phyloP scores from a whole-genome alignment of 768 basidiomycete species.

The Boletus sp. region DNA sequence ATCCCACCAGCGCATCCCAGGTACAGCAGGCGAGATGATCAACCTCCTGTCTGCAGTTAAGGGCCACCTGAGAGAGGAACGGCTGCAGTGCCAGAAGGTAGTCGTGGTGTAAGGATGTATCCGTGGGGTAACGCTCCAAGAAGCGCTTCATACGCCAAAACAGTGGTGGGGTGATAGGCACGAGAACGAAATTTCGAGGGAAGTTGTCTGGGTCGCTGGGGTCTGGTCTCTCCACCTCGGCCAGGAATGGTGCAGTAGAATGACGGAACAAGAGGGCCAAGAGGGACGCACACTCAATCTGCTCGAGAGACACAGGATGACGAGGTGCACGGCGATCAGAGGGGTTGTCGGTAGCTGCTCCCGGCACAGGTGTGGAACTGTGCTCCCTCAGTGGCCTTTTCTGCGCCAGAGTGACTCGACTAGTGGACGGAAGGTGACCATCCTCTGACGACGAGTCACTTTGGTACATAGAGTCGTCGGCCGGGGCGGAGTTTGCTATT shows the following conservation, averaged over 20 bases:
- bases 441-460: conserved; percentile 32
- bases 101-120: conserved; percentile 78
- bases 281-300: conserved; percentile 69
- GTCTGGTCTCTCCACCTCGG: conserved; percentile 31
- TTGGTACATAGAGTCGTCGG: conserved; percentile 33
- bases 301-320: conserved; percentile 48
- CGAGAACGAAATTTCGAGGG: conserved; percentile 28
- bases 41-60: conserved; percentile 67
- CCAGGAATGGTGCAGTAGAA: conserved; percentile 56
- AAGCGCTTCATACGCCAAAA: conserved; percentile 62
- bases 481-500: conserved; percentile 13
- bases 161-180: conserved; percentile 41
- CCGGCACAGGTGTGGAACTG: conserved; percentile 23
- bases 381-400: conserved; percentile 27
- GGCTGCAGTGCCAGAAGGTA: conserved; percentile 68
- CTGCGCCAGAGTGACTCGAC: conserved; percentile 12
- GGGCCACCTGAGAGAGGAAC: conserved; percentile 69
- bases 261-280: conserved; percentile 60
- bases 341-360: conserved; percentile 16
- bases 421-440: conserved; percentile 33
- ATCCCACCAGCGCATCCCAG: conserved; percentile 61
- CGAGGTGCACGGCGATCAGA: conserved; percentile 23
- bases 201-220: conserved; percentile 27
- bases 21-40: conserved; percentile 56
- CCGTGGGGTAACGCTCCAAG: conserved; percentile 61